phyloP scores from a whole-genome alignment of 306 rosid genomes.

The Fragaria ananassa region DNA sequence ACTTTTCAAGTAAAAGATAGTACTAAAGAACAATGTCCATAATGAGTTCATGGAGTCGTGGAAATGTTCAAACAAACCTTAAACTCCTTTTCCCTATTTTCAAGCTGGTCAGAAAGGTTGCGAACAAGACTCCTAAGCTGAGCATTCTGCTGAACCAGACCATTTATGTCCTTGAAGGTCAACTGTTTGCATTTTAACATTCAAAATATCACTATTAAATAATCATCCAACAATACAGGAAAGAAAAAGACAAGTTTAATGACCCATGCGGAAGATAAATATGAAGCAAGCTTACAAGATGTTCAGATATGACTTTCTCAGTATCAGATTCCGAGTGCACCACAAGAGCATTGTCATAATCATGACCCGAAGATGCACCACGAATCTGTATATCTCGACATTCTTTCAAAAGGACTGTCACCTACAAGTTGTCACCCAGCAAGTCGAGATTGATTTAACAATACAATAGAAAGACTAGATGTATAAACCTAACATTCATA shows the following conservation, averaged over 20 bases:
- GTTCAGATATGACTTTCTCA: conserved; percentile 74
- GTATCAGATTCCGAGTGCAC: conserved; percentile 48
- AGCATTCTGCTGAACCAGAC: conserved; percentile 86
- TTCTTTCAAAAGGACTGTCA: conserved; percentile 85
- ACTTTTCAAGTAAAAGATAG: neutral
- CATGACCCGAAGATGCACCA: conserved; percentile 56
- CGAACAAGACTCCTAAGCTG: conserved; percentile 91
- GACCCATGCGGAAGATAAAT: neutral
- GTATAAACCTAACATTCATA: neutral
- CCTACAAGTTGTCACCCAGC: conserved; percentile 40
- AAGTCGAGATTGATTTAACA: conserved; percentile 6
- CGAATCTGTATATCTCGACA: conserved; percentile 95
- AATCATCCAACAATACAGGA: neutral
- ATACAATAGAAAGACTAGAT: neutral
- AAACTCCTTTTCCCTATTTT: conserved; percentile 63
- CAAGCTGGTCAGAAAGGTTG: conserved; percentile 72
- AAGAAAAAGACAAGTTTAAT: neutral
- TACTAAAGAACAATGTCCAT: neutral
- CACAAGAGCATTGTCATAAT: conserved; percentile 33
- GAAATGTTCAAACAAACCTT: conserved; percentile 48
- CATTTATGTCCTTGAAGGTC: conserved; percentile 94
- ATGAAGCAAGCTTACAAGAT: conserved; percentile 55
- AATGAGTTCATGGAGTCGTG: neutral
- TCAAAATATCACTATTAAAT: neutral
- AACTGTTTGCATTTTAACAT: conserved; percentile 45